Percentiles rank a stretch among this genome's conserved stretches.
phyloP scores from a whole-genome alignment of 768 basidiomycete species.

The Amanita phalloides region DNA sequence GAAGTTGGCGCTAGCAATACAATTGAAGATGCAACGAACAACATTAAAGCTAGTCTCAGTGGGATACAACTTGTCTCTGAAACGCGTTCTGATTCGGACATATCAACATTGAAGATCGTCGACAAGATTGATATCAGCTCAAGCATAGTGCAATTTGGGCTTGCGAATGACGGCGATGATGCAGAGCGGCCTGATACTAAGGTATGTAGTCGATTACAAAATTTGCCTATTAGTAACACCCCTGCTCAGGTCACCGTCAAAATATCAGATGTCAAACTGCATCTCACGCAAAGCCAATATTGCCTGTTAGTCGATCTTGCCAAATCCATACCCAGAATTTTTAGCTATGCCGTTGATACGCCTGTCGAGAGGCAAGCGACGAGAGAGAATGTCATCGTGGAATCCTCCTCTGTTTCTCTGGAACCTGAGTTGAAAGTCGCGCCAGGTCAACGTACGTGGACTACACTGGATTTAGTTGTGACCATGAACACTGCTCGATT shows the following conservation, averaged over 20 bases:
- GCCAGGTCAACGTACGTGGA: constrained; percentile 28
- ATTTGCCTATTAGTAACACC: too few species aligned
- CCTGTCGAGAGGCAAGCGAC: neutral
- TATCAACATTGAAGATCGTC: constrained; percentile 70
- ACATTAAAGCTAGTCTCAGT: constrained; percentile 61
- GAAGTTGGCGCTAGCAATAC: constrained; percentile 78
- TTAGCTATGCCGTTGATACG: constrained; percentile 21
- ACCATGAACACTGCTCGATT: constrained; percentile 63
- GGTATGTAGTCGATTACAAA: constrained; percentile 27
- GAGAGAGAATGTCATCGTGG: neutral
- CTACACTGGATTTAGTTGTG: constrained; percentile 64
- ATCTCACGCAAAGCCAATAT: constrained; percentile 82
- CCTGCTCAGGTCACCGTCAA: constrained; percentile 49
- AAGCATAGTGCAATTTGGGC: constrained; percentile 52
- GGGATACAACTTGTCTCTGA: constrained; percentile 80
- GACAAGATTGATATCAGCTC: constrained; percentile 77
- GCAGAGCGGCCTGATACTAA: constrained; percentile 58
- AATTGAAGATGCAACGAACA: constrained; percentile 46
- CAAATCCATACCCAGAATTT: constrained; percentile 57
- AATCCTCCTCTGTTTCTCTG: constrained; percentile 23
- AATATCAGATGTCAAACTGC: constrained; percentile 76
- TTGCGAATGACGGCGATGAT: constrained; percentile 41
- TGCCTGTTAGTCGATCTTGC: constrained; percentile 53
- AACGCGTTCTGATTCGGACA: constrained; percentile 35
- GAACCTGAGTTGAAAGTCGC: constrained; percentile 48